Evolutionary conservation across 1,139 yeast genomes (phyloP).

Genomic region (Nadsonia commutata): DNA sequence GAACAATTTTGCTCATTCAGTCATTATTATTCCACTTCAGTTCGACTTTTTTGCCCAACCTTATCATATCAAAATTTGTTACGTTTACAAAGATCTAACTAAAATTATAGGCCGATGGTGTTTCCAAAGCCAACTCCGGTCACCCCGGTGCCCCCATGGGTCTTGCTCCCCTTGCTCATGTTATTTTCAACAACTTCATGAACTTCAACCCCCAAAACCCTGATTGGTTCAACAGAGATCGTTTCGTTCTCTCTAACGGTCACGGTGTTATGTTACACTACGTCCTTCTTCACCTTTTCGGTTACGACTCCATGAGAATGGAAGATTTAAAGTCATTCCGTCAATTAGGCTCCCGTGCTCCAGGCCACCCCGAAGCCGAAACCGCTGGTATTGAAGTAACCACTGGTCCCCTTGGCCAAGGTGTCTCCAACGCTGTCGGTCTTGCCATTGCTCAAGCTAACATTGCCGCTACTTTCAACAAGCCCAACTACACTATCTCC

Average conservation of each 20-base stretch:
- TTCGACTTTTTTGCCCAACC: too few species aligned
- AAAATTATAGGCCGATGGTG: slow-evolving; percentile 74
- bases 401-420: slow-evolving; percentile 99
- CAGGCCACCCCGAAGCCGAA: slow-evolving; percentile 91
- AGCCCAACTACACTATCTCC: slow-evolving; percentile 52
- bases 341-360: slow-evolving; percentile 81
- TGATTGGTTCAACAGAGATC: slow-evolving; percentile 85
- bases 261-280: slow-evolving; percentile 92
- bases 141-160: slow-evolving; percentile 99
- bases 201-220: slow-evolving; percentile 85
- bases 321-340: slow-evolving; percentile 89
- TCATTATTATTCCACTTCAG: too few species aligned
- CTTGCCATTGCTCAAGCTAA: slow-evolving; percentile 90
- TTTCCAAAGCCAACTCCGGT: slow-evolving; percentile 84
- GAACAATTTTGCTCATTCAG: too few species aligned
- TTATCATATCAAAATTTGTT: too few species aligned
- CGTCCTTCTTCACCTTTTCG: slow-evolving; percentile 72
- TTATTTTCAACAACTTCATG: slow-evolving; percentile 57
- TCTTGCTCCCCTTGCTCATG: slow-evolving; percentile 78
- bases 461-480: slow-evolving; percentile 87
- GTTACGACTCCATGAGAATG: slow-evolving; percentile 54
- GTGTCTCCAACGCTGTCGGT: slow-evolving; percentile 95
- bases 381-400: slow-evolving; percentile 92
- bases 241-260: slow-evolving; percentile 92
- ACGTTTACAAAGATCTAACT: too few species aligned